These are phyloP conservation scores for Schwanniomyces yamadae DNA, from an alignment of 805 yeast species.

Conservation along the genomic window DNA sequence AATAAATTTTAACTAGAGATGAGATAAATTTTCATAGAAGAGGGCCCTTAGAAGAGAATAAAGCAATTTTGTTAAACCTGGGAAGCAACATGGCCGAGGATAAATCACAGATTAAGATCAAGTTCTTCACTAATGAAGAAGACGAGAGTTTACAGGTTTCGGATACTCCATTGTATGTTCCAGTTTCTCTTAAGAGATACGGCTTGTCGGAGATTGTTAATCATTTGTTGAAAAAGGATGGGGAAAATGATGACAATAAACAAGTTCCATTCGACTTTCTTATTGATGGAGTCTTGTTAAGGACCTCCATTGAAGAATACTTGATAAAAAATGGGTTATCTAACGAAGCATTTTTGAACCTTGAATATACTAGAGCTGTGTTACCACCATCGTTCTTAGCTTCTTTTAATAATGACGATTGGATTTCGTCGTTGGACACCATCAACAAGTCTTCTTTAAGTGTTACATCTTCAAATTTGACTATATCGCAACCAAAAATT, in stretches of 20 bases:
- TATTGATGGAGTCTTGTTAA: constrained; percentile 77
- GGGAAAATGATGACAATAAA: constrained; percentile 40
- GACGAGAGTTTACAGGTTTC: constrained; percentile 66
- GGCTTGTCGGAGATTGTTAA: constrained; percentile 95
- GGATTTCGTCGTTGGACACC: constrained; percentile 80
- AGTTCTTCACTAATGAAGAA: constrained; percentile 82
- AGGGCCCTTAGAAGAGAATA: no score
- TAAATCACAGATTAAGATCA: constrained; percentile 73
- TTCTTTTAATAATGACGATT: constrained; percentile 88
- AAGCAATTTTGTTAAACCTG: no score
- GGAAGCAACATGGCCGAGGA: constrained; percentile 22
- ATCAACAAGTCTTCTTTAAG: constrained; percentile 33
- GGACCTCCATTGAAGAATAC: constrained; percentile 78
- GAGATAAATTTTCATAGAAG: constrained; percentile 8
- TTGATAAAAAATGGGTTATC: constrained; percentile 75
- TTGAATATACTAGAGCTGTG: constrained; percentile 90
- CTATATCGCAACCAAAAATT: constrained; percentile 50
- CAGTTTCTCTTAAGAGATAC: constrained; percentile 79
- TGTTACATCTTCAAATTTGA: constrained; percentile 20
- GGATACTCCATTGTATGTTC: constrained; percentile 85
- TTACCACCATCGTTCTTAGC: constrained; percentile 92
- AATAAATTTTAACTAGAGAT: constrained; percentile 6
- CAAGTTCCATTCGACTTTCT: constrained; percentile 92
- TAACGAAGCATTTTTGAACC: constrained; percentile 69
- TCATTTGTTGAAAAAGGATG: constrained; percentile 60